A percentile compares a stretch with the other conserved stretches of the same genome.
These are phyloP conservation scores for Kalmusia sp. DNA, from an alignment of 2,329 filamentous ascomycete species.

Conservation along the genomic window DNA sequence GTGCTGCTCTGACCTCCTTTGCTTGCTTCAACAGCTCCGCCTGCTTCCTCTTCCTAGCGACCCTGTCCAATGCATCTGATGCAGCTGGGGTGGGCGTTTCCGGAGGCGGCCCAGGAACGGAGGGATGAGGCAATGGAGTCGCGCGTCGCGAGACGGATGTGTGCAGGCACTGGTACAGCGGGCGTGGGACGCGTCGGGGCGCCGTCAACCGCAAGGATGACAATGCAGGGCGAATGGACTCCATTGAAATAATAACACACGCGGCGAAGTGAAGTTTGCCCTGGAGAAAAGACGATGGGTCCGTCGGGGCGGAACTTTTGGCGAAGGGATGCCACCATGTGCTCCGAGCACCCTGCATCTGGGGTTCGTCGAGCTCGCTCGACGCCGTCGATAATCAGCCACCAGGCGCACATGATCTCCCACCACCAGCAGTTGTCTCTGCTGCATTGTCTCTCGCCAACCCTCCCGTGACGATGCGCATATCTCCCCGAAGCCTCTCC, in stretches of 20 bases:
- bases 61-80: constrained; percentile 55
- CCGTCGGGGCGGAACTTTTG: constrained; percentile 2
- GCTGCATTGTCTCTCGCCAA: constrained; percentile 1
- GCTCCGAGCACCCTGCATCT: constrained; percentile 5
- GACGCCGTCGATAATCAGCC: not conserved
- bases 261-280: constrained; percentile 1
- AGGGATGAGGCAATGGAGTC: constrained; percentile 63
- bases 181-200: constrained; percentile 22
- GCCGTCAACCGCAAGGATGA: constrained; percentile 25
- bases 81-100: constrained; percentile 60
- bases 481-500: constrained; percentile 21
- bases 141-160: constrained; percentile 54
- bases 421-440: not conserved
- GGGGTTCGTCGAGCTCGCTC: constrained; percentile 8
- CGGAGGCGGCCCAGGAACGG: constrained; percentile 66
- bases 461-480: constrained; percentile 28
- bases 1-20: constrained; percentile 50
- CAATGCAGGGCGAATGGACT: constrained; percentile 38
- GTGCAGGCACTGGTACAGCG: constrained; percentile 49
- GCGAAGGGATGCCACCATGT: not conserved
- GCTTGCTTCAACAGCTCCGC: constrained; percentile 57
- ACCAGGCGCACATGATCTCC: not conserved
- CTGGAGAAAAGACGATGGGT: not conserved
- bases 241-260: constrained; percentile 22
- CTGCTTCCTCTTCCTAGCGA: constrained; percentile 59